Evolutionary conservation across 257 asterid genomes (phyloP).

Genomic region (Ehretia macrophylla): DNA sequence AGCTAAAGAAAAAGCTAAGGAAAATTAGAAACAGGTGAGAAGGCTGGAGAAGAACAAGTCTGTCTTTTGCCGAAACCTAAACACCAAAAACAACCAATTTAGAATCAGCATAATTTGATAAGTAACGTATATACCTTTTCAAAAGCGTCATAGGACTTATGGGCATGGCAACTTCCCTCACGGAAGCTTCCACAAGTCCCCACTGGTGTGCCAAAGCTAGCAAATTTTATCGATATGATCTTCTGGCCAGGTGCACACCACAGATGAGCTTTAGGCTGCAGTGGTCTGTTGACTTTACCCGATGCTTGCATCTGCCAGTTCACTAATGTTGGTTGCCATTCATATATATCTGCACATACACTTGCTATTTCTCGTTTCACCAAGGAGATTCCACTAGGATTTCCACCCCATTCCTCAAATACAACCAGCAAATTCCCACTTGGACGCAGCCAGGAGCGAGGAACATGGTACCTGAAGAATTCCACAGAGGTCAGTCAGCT

Average conservation of each 20-base stretch:
- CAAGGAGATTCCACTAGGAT: slow-evolving; percentile 64
- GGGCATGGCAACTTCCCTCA: slow-evolving; percentile 77
- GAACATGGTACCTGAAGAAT: slow-evolving; percentile 75
- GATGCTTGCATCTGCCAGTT: slow-evolving; percentile 70
- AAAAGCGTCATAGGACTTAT: slow-evolving; percentile 74
- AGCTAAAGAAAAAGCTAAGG: too few relatives aligned
- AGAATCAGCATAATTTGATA: neutral
- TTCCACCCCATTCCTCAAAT: slow-evolving; percentile 94
- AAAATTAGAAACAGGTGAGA: too few relatives aligned
- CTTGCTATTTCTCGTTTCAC: slow-evolving; percentile 67
- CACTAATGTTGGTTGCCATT: slow-evolving; percentile 76
- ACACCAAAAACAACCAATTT: neutral
- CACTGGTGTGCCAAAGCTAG: slow-evolving; percentile 88
- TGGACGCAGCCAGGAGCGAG: slow-evolving; percentile 84
- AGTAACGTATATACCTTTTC: slow-evolving; percentile 47
- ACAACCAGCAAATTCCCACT: slow-evolving; percentile 72
- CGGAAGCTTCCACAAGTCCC: slow-evolving; percentile 76
- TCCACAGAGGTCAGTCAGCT: slow-evolving; percentile 8
- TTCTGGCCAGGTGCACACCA: slow-evolving; percentile 68
- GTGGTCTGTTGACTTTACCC: slow-evolving; percentile 63
- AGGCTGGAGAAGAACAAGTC: too few relatives aligned
- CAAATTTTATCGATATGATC: slow-evolving; percentile 71
- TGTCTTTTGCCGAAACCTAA: too few relatives aligned
- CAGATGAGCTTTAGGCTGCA: slow-evolving; percentile 82
- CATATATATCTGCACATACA: slow-evolving; percentile 73